Evolutionary conservation across 352 stramenopile genomes (phyloP), one percentile per base, ranked within the genome.

Genomic region (Globisporangium okanoganense): DNA sequence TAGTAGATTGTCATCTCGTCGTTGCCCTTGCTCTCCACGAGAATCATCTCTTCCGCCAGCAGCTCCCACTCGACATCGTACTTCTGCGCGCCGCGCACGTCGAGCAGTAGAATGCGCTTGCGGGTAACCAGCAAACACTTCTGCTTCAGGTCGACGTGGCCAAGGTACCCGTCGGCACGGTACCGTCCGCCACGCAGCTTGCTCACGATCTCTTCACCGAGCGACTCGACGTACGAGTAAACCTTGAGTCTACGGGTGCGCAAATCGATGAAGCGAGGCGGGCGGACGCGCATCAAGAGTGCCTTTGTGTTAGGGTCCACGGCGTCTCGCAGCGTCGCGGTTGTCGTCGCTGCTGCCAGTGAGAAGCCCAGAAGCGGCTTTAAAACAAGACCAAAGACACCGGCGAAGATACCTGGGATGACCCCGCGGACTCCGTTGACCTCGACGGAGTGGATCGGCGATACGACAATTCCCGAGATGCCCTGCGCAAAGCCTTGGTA

Each of bases 401-500:
- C 87, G 27, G 85, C 87, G 14, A 96, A 74, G 7, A 96, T 47
- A 0, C 87, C 87, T 36, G 87, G 87, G 6, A 94, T 56, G 4
- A 96, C 71, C 48, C 87, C 87, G n/a, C 79, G 78, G 25, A 77
- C 76, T 3, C 87, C 87, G 31, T 90, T 90, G 9, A 90, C 52
- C 61, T 96, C 84, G 18, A 94, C 85, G 9, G 87, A 79, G 59
- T 91, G 82, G 45, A 96, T 96, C 2, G 87, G 87, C 0, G 85
- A 84, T 3, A 95, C 87, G 6, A 94, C 85, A 9, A 96, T 66
- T 35, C 87, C 87, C 1, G 87, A 94, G 24, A 94, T 82, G 29
- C 87, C 85, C 64, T 96, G 87, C 13, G 86, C 87, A 14, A 96
- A 80, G 9, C 84, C 87, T 61, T 96, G 87, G 53, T 94, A 96